Evolutionary conservation across 2,329 filamentous ascomycete genomes (phyloP), one percentile per base, ranked within the genome.

Genomic region (Leptographium procerum): DNA sequence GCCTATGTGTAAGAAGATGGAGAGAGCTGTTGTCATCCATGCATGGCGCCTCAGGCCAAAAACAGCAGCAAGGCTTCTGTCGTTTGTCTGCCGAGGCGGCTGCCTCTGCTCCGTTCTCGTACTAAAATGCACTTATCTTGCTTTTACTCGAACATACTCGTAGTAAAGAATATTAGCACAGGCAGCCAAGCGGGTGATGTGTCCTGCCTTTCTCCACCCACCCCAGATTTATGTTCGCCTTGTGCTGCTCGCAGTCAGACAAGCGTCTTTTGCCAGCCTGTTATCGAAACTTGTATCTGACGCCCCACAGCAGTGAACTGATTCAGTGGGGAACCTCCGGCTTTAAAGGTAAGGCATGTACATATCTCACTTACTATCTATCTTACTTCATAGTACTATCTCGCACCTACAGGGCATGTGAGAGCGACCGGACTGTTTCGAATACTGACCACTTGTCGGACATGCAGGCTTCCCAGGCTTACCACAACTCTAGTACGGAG

Each of bases 171-270:
- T 14, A 24, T 13, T 16, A 2, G n/a, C 29, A 16, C 47, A 56
- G 55, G 47, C 55, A 52, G 43, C 29, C 55, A 52, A 28, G 28
- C 22, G 16, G 48, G 31, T 57, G 45, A 57, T 57, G 45, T 52
- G 33, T 56, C 54, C 54, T 33, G 45, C 40, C 28, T 36, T 26
- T 31, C 51, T 53, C 52, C 55, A 56, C 43, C 22, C 28, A 43
- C 55, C 55, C 55, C 55, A 56, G 55, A 36, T 31, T 56, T 56
- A 51, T 56, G 54, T 31, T n/a, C 54, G 54, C 50, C 50, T 50
- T 43, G 47, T 50, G 24, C 28, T 50, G 47, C 28, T 50, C 19
- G 45, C 45, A 48, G n/a, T 48, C 24, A 26, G n/a, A 48, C 52
- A 22, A 40, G 33, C 53, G 53, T 24, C 14, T 19, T n/a, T 28